Percentiles rank a stretch among this genome's conserved stretches.
Evolutionary conservation across 805 yeast species (phyloP).

Genomic region (Yarrowia sp.): DNA sequence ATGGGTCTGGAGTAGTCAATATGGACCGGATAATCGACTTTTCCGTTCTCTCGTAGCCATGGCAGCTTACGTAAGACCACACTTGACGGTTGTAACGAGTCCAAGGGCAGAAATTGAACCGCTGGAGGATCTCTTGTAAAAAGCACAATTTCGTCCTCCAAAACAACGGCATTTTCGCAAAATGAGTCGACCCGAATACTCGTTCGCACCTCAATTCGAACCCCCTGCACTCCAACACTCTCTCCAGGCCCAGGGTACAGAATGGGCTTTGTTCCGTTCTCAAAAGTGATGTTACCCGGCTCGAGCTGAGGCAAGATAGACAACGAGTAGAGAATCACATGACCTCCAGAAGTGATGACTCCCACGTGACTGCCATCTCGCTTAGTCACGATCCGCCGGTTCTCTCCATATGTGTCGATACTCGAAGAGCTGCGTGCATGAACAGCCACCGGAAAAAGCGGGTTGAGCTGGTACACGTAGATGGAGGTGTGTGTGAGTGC

Average conservation of each 20-base stretch:
- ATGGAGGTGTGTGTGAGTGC: constrained; percentile 43
- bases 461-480: constrained; percentile 41
- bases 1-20: constrained; percentile 28
- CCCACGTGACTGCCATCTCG: constrained; percentile 37
- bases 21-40: constrained; percentile 34
- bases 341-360: constrained; percentile 37
- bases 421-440: constrained; percentile 49
- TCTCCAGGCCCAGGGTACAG: constrained; percentile 44
- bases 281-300: constrained; percentile 28
- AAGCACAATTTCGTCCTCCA: constrained; percentile 34
- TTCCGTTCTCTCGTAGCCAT: constrained; percentile 32
- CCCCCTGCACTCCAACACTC: constrained; percentile 41
- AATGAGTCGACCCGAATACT: constrained; percentile 39
- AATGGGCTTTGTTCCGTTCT: constrained; percentile 27
- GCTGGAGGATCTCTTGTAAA: constrained; percentile 32
- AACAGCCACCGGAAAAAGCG: constrained; percentile 49
- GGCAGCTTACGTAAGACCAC: constrained; percentile 32
- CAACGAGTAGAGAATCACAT: constrained; percentile 37
- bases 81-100: constrained; percentile 26
- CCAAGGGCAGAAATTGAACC: constrained; percentile 32
- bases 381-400: constrained; percentile 43
- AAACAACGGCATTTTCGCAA: constrained; percentile 32
- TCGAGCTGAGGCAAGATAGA: constrained; percentile 27
- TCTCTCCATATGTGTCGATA: constrained; percentile 49
- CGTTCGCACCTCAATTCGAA: constrained; percentile 34